Evolutionary conservation across 2,329 filamentous ascomycete genomes (phyloP).

Genomic region (Claviceps maximensis): DNA sequence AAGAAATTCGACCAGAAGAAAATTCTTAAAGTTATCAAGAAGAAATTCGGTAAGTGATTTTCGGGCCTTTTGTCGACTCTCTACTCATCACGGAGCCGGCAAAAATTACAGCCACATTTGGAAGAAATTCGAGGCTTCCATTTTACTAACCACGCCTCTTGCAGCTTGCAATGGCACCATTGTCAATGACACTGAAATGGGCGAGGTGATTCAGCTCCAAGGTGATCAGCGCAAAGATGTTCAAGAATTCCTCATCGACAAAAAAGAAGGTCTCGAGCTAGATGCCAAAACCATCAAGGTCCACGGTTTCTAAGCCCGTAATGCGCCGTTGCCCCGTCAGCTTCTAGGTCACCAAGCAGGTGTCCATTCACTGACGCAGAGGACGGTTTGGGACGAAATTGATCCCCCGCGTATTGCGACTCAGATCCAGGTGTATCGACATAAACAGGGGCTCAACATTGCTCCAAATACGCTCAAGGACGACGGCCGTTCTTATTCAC

Average conservation of each 20-base stretch:
- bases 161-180: conserved; percentile 99
- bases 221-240: conserved; percentile 99
- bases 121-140: background rate
- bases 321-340: conserved; percentile 27
- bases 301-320: conserved; percentile 35
- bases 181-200: conserved; percentile 90
- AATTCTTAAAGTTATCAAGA: conserved; percentile 99
- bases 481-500: conserved; percentile 16
- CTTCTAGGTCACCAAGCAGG: conserved; percentile 13
- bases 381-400: conserved; percentile 16
- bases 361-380: conserved; percentile 17
- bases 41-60: conserved; percentile 69
- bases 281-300: conserved; percentile 97
- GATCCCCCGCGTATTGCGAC: conserved; percentile 15
- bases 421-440: conserved; percentile 13
- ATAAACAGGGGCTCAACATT: conserved; percentile 18
- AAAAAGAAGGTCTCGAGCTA: conserved; percentile 86
- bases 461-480: conserved; percentile 13
- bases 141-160: conserved; percentile 4
- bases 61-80: background rate
- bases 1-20: conserved; percentile 99
- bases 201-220: conserved; percentile 98
- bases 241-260: conserved; percentile 92
- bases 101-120: background rate
- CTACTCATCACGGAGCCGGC: background rate